Conservation (phyloP, 805 yeast species). For the Nakazawaea ishiwadae region DNA sequence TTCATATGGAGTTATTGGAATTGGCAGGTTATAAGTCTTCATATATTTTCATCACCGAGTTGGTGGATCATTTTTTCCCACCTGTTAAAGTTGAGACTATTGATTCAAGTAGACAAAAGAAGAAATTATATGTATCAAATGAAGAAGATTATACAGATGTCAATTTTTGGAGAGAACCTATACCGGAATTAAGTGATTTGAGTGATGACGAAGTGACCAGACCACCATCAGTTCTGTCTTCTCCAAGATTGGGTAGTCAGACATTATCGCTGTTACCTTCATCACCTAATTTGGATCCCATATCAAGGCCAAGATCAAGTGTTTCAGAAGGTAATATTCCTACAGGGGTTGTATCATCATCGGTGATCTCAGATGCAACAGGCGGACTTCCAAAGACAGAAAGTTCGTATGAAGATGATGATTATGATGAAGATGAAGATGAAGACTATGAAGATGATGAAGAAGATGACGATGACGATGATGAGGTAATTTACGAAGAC, state of each 20-base stretch:
- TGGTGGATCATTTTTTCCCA: conserved; percentile 97
- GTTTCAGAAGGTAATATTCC: conserved; percentile 10
- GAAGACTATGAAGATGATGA: conserved; percentile 25
- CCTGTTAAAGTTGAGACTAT: conserved; percentile 43
- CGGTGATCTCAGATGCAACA: conserved; percentile 15
- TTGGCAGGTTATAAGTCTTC: conserved; percentile 89
- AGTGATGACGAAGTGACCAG: conserved; percentile 38
- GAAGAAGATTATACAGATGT: conserved; percentile 77
- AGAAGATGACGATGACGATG: conserved; percentile 25
- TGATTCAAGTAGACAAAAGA: conserved; percentile 11
- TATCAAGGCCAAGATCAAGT: not conserved
- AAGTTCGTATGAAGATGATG: conserved; percentile 24
- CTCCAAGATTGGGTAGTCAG: conserved; percentile 12
- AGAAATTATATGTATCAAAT: conserved; percentile 20
- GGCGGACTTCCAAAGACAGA: no score
- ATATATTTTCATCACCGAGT: conserved; percentile 83
- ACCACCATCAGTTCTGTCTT: conserved; percentile 4
- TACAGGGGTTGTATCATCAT: no score
- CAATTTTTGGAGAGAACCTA: conserved; percentile 88
- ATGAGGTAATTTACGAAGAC: conserved; percentile 20
- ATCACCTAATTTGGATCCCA: conserved; percentile 4
- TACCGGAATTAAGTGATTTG: conserved; percentile 55
- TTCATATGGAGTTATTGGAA: conserved; percentile 93
- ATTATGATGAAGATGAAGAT: conserved; percentile 25
- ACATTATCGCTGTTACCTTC: conserved; percentile 10